phyloP scores from a whole-genome alignment of 2,329 filamentous ascomycete species.

The Dothiorella sarmentorum region DNA sequence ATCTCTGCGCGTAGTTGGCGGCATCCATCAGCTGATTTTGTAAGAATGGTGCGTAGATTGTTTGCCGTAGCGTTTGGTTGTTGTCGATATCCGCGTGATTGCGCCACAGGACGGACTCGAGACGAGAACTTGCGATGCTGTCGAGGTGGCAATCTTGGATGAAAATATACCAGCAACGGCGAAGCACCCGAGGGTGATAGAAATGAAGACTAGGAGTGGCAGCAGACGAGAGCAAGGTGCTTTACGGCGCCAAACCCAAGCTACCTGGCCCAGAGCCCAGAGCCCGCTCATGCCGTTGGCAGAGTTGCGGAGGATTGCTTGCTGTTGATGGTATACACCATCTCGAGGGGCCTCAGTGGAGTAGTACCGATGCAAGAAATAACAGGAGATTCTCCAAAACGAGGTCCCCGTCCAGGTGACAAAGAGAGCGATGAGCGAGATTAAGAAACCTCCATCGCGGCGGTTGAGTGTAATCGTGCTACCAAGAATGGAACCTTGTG shows the following conservation, averaged over 20 bases:
- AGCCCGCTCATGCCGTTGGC: neutral
- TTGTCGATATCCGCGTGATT: neutral
- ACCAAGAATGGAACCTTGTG: conserved; percentile 31
- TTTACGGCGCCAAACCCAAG: conserved; percentile 5
- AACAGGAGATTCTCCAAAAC: conserved; percentile 25
- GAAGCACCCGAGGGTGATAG: conserved; percentile 21
- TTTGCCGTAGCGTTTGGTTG: conserved; percentile 20
- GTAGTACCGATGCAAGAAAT: conserved; percentile 23
- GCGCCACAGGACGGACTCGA: neutral
- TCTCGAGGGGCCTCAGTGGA: conserved; percentile 23
- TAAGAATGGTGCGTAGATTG: neutral
- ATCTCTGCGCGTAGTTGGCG: conserved; percentile 3
- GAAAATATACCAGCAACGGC: conserved; percentile 32
- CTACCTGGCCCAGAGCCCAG: neutral
- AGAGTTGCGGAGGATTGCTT: conserved; percentile 19
- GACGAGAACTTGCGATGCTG: conserved; percentile 17
- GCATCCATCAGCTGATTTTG: neutral
- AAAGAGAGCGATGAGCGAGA: conserved; percentile 36
- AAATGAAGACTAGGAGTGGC: neutral
- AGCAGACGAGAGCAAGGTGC: neutral
- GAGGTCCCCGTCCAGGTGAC: conserved; percentile 24
- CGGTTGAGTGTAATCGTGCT: conserved; percentile 32
- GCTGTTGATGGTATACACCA: conserved; percentile 25
- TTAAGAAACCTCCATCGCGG: conserved; percentile 31
- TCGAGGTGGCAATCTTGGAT: conserved; percentile 30